Conservation (phyloP, 2,329 filamentous ascomycete genomes). For the Talaromyces amestolkiae region DNA sequence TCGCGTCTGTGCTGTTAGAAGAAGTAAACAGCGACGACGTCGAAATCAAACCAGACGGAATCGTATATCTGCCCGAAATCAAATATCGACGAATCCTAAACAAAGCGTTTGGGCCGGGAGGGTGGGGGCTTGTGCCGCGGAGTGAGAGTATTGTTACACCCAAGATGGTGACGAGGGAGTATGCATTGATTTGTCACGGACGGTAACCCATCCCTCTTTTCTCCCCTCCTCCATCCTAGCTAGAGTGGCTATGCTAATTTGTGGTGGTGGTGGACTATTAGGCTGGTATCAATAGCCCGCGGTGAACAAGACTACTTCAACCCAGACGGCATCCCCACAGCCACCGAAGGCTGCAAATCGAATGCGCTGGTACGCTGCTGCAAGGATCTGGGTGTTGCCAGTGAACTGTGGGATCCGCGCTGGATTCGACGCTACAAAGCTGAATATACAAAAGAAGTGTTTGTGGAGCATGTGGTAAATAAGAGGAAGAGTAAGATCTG, state of each 20-base stretch:
- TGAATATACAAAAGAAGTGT: constrained; percentile 71
- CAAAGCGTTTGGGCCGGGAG: constrained; percentile 85
- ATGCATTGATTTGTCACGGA: constrained; percentile 83
- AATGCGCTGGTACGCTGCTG: constrained; percentile 98
- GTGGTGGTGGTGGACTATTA: constrained; percentile 37
- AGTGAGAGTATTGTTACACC: constrained; percentile 82
- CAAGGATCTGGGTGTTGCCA: constrained; percentile 93
- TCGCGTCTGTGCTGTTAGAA: constrained; percentile 65
- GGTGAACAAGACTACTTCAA: constrained; percentile 94
- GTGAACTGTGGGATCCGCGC: constrained; percentile 92
- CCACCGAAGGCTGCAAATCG: constrained; percentile 94
- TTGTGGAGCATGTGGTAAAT: constrained; percentile 81
- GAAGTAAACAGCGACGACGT: constrained; percentile 72
- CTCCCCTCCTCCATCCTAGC: background rate
- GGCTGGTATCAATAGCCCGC: constrained; percentile 85
- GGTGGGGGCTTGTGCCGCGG: constrained; percentile 88
- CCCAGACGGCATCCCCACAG: constrained; percentile 84
- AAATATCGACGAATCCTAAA: constrained; percentile 94
- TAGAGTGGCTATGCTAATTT: background rate
- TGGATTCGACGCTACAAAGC: constrained; percentile 83
- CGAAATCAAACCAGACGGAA: constrained; percentile 96
- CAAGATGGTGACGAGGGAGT: constrained; percentile 81
- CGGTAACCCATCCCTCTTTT: constrained; percentile 54
- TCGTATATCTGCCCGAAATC: constrained; percentile 95
- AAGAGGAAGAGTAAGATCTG: constrained; percentile 91